Percentiles rank a stretch among this genome's conserved stretches.
Evolutionary conservation across 2,329 filamentous ascomycete genomes (phyloP).

Genomic region (Pseudonectria foliicola): DNA sequence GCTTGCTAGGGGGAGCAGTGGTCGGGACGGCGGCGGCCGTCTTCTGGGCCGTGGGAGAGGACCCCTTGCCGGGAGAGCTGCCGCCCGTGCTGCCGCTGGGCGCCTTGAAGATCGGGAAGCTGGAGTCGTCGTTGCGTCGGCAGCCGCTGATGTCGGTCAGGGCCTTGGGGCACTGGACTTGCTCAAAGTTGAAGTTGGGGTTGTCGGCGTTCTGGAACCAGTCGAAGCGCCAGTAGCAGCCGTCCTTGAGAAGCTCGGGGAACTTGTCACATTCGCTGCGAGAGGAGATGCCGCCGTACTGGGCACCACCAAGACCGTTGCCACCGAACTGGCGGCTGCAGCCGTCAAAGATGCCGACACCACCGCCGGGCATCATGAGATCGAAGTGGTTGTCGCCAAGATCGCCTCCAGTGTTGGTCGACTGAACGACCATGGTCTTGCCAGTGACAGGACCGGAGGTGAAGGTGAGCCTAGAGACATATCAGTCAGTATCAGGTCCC

Average conservation of each 20-base stretch:
- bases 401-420: constrained; percentile 56
- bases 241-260: constrained; percentile 45
- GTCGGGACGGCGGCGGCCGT: constrained; percentile 2
- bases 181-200: constrained; percentile 45
- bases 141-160: constrained; percentile 36
- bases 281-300: constrained; percentile 50
- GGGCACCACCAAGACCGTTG: constrained; percentile 38
- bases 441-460: constrained; percentile 43
- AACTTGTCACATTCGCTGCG: constrained; percentile 45
- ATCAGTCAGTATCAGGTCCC: constrained; percentile 2
- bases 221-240: constrained; percentile 58
- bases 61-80: constrained; percentile 6
- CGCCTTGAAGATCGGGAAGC: constrained; percentile 20
- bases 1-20: not conserved
- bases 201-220: constrained; percentile 56
- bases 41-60: constrained; percentile 4
- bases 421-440: constrained; percentile 58
- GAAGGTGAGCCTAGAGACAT: constrained; percentile 36
- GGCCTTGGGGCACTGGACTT: constrained; percentile 47
- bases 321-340: constrained; percentile 42
- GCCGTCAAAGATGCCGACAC: constrained; percentile 46
- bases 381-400: constrained; percentile 53
- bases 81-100: too few relatives aligned
- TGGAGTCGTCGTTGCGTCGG: constrained; percentile 23
- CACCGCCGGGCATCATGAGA: constrained; percentile 48